These are phyloP conservation scores for Fusarium sterilihyphosum DNA, from an alignment of 2,329 filamentous ascomycete species.

Conservation along the genomic window DNA sequence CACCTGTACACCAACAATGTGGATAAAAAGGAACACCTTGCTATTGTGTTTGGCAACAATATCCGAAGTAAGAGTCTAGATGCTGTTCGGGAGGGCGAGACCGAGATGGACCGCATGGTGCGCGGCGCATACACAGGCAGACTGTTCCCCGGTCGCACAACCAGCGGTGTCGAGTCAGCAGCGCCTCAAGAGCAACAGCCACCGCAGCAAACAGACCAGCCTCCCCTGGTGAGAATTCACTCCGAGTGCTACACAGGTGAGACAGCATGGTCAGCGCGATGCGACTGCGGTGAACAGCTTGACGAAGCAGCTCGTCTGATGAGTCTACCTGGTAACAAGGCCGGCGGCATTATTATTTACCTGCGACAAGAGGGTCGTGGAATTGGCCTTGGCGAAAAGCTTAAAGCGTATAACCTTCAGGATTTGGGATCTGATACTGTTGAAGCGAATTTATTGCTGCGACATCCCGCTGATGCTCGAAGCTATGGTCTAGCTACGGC, in stretches of 20 bases:
- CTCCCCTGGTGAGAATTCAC: constrained; percentile 90
- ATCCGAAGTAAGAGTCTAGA: constrained; percentile 82
- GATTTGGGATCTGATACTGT: constrained; percentile 98
- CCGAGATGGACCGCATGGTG: constrained; percentile 91
- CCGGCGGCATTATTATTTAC: constrained; percentile 93
- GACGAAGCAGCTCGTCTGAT: constrained; percentile 96
- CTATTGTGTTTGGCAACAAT: constrained; percentile 91
- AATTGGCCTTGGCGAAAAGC: constrained; percentile 92
- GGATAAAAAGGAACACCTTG: constrained; percentile 95
- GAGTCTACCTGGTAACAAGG: constrained; percentile 72
- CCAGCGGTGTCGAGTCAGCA: constrained; percentile 68
- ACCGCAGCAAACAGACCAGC: constrained; percentile 24
- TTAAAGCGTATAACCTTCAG: constrained; percentile 98
- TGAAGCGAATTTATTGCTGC: constrained; percentile 88
- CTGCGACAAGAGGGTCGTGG: constrained; percentile 95
- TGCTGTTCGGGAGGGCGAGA: constrained; percentile 77
- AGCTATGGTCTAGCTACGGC: constrained; percentile 97
- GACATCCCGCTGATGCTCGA: constrained; percentile 93
- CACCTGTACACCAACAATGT: constrained; percentile 93
- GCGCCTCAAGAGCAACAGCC: constrained; percentile 24
- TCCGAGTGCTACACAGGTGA: constrained; percentile 99
- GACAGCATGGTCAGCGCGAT: constrained; percentile 97
- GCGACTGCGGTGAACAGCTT: constrained; percentile 96
- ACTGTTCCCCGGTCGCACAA: constrained; percentile 84
- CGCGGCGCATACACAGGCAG: constrained; percentile 91